Evolutionary conservation across 495 filamentous ascomycete species (phyloP), one percentile per base, ranked within the genome.

Genomic region (Friedmanniomyces endolithicus): DNA sequence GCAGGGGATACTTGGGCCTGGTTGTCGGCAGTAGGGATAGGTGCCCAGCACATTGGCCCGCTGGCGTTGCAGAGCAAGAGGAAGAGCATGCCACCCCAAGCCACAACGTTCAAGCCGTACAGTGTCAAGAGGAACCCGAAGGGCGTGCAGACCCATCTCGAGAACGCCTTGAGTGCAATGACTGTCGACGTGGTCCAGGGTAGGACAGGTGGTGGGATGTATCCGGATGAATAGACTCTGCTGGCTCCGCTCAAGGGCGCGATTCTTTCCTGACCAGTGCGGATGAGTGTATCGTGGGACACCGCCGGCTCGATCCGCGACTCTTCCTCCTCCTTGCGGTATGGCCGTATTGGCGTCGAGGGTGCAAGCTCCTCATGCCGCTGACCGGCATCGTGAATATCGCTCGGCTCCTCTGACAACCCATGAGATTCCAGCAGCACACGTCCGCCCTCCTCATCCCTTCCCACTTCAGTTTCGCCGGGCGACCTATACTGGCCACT

Each of bases 81-180:
- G 71, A 95, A 90, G 19, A 94, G 72, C 88, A 95, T 94, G 34
- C 81, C 85, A 50, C 88, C 88, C 88, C 88, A 95, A 9, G 87
- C 88, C 6, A 94, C 74, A 1, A 92, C 76, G 50, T 85, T 87
- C 27, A 92, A 78, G 19, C 82, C 81, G 70, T 95, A 94, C 40
- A 94, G 66, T 1, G 79, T 83, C 43, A 88, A 73, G 56, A 87
- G 71, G 66, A 88, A 85, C 11, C 87, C 86, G 59, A 80, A 67
- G 0, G 84, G 84, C 0, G 86, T 88, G 67, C 79, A 72, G 57
- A 81, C 77, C 59, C 78, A 78, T 45, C 71, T 72, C 68, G 78
- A 71, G 46, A 73, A 77, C 14, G 74, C 68, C 27, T 72, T 73
- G 1, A 82, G 70, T 33, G 72, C 72, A 52, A 85, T 81, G n/a